phyloP scores from a whole-genome alignment of 1,139 yeast species.

The Diutina scorzettiae region DNA sequence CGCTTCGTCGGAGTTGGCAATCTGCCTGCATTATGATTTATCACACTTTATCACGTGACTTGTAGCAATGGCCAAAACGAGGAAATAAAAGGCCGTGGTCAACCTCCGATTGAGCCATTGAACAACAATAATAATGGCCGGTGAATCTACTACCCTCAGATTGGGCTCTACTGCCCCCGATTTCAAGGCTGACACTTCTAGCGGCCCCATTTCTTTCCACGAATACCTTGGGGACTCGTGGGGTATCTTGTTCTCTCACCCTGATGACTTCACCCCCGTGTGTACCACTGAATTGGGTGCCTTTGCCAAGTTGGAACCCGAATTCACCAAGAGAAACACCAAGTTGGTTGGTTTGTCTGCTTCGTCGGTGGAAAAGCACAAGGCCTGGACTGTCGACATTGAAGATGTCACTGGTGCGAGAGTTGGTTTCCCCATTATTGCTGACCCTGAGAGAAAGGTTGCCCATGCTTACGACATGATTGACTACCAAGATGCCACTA shows the following conservation, averaged over 20 bases:
- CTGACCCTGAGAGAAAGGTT: slow-evolving; percentile 62
- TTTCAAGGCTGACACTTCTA: slow-evolving; percentile 61
- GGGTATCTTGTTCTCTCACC: slow-evolving; percentile 76
- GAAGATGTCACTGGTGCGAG: slow-evolving; percentile 62
- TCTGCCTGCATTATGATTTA: not conserved
- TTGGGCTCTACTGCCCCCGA: slow-evolving; percentile 73
- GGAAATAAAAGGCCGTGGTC: not conserved
- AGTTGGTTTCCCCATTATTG: slow-evolving; percentile 67
- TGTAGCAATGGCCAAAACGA: not conserved
- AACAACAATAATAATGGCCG: not conserved
- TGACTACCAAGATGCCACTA: slow-evolving; percentile 53
- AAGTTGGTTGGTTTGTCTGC: slow-evolving; percentile 28
- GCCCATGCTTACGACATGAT: slow-evolving; percentile 69
- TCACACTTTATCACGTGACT: slow-evolving; percentile 3
- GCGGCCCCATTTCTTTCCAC: slow-evolving; percentile 67
- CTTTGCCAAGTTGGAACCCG: slow-evolving; percentile 72
- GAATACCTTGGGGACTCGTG: slow-evolving; percentile 64
- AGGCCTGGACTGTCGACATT: slow-evolving; percentile 74
- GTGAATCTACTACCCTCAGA: slow-evolving; percentile 14
- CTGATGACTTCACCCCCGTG: slow-evolving; percentile 82
- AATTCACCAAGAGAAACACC: slow-evolving; percentile 63
- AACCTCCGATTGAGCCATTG: not conserved
- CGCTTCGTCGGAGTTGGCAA: not conserved
- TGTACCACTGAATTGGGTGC: slow-evolving; percentile 89
- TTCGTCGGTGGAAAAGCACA: slow-evolving; percentile 34